phyloP scores from a whole-genome alignment of 805 yeast genomes.

The Maudiozyma turicensis region DNA sequence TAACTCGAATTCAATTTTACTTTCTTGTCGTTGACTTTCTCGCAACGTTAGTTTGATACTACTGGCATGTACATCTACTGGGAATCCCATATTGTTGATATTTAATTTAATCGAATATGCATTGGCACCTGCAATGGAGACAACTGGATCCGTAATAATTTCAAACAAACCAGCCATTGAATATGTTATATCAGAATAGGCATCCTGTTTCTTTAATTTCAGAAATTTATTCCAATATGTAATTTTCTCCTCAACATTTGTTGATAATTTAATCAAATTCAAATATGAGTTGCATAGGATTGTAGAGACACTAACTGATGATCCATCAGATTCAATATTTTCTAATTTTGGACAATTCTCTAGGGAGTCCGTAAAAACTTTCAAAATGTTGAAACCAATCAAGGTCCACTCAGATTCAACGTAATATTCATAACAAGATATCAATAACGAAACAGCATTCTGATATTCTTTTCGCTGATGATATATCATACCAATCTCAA shows the following conservation, averaged over 20 bases:
- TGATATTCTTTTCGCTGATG: conserved; percentile 47
- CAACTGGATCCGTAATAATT: conserved; percentile 4
- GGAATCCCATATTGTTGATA: conserved; percentile 12
- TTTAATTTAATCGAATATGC: conserved; percentile 12
- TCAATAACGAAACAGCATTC: conserved; percentile 53
- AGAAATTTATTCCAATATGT: conserved; percentile 24
- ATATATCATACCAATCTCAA: conserved; percentile 68
- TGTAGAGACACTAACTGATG: conserved; percentile 17
- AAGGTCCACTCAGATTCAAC: conserved; percentile 63
- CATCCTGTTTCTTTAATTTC: conserved; percentile 5
- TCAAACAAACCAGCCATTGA: conserved; percentile 18
- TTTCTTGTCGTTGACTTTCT: conserved; percentile 6
- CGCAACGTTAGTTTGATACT: conserved; percentile 14
- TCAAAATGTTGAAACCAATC: conserved; percentile 57
- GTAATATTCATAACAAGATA: conserved; percentile 61
- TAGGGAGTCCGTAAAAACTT: conserved; percentile 60
- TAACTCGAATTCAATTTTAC: conserved; percentile 9
- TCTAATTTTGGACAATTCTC: conserved; percentile 21
- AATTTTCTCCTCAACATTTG: conserved; percentile 9
- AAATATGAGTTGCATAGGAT: conserved; percentile 25
- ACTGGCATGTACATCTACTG: conserved; percentile 11
- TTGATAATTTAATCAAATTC: conserved; percentile 18
- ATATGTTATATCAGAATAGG: conserved; percentile 11
- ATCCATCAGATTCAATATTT: conserved; percentile 18
- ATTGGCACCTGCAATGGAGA: conserved; percentile 11